Percentiles rank a stretch among this genome's conserved stretches.
Evolutionary conservation across 306 rosid species (phyloP).

Genomic region (Pterocarpus macrocarpus): DNA sequence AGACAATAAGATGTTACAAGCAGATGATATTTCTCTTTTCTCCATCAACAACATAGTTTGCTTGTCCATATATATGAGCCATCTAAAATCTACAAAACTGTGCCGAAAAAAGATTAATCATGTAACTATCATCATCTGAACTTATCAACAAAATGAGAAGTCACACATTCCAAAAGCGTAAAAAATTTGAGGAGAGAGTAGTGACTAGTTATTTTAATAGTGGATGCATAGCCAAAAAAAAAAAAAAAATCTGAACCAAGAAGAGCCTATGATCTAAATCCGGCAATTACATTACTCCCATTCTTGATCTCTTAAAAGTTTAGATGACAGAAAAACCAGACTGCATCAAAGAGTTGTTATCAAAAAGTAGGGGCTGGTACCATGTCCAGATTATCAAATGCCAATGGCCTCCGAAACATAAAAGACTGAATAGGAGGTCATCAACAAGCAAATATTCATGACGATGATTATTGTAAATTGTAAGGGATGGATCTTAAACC

Average conservation of each 20-base stretch:
- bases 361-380: background rate
- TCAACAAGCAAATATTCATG: slow-evolving; percentile 18
- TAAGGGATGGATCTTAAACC: slow-evolving; percentile 8
- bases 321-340: slow-evolving; percentile 6
- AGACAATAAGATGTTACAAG: too few species aligned
- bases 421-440: background rate
- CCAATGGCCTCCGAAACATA: background rate
- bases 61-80: background rate
- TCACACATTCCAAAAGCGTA: slow-evolving; percentile 6
- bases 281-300: slow-evolving; percentile 11
- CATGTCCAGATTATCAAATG: slow-evolving; percentile 21
- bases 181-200: background rate
- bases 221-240: background rate
- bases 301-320: background rate
- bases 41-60: background rate
- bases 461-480: background rate
- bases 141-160: slow-evolving; percentile 2
- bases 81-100: slow-evolving; percentile 17
- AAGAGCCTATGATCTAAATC: background rate
- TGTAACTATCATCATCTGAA: background rate
- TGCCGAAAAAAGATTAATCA: slow-evolving; percentile 9
- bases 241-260: background rate
- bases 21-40: slow-evolving; percentile 3
- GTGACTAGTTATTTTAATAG: background rate
- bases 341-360: background rate